phyloP scores from a whole-genome alignment of 2,329 filamentous ascomycete genomes.

The Fusarium falciforme region DNA sequence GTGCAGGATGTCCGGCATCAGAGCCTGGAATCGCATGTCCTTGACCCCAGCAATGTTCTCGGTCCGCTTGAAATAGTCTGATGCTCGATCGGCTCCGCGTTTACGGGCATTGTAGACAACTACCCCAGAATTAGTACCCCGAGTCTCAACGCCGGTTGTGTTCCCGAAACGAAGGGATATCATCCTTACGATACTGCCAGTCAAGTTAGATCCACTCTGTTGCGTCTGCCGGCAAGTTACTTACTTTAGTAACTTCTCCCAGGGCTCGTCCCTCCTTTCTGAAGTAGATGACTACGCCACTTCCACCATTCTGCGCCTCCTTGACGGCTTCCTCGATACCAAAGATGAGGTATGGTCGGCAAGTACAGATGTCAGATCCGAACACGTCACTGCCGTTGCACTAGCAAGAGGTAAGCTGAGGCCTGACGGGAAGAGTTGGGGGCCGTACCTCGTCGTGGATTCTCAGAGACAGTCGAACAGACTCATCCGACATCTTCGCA shows the following conservation, averaged over 20 bases:
- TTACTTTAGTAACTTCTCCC: constrained; percentile 94
- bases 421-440: not conserved
- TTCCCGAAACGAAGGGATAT: constrained; percentile 1
- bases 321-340: constrained; percentile 98
- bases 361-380: constrained; percentile 97
- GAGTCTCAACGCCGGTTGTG: constrained; percentile 12
- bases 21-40: constrained; percentile 95
- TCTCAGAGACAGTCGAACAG: constrained; percentile 81
- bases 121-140: constrained; percentile 37
- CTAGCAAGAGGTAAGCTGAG: constrained; percentile 45
- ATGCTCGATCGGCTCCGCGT: constrained; percentile 81
- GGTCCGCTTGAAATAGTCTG: constrained; percentile 96
- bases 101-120: constrained; percentile 84
- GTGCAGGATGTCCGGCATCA: constrained; percentile 98
- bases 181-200: constrained; percentile 37
- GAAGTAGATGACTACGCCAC: constrained; percentile 98
- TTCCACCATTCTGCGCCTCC: constrained; percentile 93
- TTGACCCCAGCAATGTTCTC: constrained; percentile 98
- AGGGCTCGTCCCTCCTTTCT: constrained; percentile 95
- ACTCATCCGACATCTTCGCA: constrained; percentile 90
- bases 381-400: constrained; percentile 99
- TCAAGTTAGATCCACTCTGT: constrained; percentile 27
- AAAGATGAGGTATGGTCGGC: constrained; percentile 93
- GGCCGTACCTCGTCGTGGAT: constrained; percentile 74
- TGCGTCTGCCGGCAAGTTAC: constrained; percentile 36